phyloP scores from a whole-genome alignment of 2,329 filamentous ascomycete genomes.

The Trichophyton schoenleinii region DNA sequence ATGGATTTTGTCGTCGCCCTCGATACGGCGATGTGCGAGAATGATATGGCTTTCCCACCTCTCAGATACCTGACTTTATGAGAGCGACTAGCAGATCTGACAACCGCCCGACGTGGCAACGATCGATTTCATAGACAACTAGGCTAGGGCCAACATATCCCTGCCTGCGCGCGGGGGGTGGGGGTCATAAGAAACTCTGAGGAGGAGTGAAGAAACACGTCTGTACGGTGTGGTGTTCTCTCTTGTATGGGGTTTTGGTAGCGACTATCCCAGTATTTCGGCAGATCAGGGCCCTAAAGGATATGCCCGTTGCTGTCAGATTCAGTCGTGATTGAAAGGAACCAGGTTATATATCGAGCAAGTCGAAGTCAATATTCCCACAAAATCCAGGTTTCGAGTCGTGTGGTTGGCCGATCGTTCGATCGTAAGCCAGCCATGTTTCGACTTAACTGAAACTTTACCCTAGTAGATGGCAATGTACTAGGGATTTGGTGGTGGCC shows the following conservation, averaged over 20 bases:
- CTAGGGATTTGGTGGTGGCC: not conserved
- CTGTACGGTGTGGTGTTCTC: not conserved
- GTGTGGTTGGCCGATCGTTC: slow-evolving; percentile 1
- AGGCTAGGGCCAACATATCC: slow-evolving; percentile 1
- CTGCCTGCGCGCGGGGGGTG: not conserved
- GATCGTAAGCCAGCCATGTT: slow-evolving; percentile 3
- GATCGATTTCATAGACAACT: slow-evolving; percentile 1
- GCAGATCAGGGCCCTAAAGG: slow-evolving; percentile 1
- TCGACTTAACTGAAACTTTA: not conserved
- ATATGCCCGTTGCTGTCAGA: slow-evolving; percentile 3
- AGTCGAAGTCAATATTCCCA: not conserved
- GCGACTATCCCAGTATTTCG: not conserved
- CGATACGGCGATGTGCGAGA: not conserved
- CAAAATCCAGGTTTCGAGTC: not conserved
- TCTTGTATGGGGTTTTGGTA: not conserved
- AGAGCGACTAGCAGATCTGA: not conserved
- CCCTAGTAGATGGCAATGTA: not conserved
- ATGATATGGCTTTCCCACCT: not conserved
- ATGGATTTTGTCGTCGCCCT: not conserved
- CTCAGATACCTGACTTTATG: not conserved
- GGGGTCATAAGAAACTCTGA: not conserved
- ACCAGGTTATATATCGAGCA: not conserved
- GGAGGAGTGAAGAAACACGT: not conserved
- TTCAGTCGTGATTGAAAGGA: slow-evolving; percentile 2
- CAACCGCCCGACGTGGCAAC: not conserved